These are phyloP conservation scores for Pseudogymnoascus destructans DNA, from an alignment of 2,329 filamentous ascomycete genomes.

Conservation along the genomic window DNA sequence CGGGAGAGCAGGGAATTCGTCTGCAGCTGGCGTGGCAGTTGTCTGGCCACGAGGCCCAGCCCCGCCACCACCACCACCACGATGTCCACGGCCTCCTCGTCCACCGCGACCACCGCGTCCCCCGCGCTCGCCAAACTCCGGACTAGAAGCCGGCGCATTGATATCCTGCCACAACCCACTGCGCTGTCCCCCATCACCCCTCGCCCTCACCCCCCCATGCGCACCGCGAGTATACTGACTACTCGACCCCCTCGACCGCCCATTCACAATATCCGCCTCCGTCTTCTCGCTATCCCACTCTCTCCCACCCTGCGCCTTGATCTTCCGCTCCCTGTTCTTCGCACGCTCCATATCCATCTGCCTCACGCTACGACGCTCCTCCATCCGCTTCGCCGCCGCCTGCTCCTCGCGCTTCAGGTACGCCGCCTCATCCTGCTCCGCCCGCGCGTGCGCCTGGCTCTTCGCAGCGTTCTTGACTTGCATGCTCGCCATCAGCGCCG, in stretches of 20 bases:
- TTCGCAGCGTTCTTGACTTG: conserved; percentile 47
- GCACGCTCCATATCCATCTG: conserved; percentile 26
- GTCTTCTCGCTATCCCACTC: conserved; percentile 27
- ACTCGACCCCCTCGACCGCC: conserved; percentile 13
- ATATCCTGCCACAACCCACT: conserved; percentile 12
- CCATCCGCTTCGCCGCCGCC: conserved; percentile 39
- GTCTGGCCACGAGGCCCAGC: neutral
- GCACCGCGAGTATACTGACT: neutral
- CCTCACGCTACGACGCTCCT: conserved; percentile 13
- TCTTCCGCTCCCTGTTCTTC: conserved; percentile 26
- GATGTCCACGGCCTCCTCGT: conserved; percentile 17
- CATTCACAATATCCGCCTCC: conserved; percentile 24
- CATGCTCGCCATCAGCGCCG: conserved; percentile 46
- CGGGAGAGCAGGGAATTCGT: conserved; percentile 11
- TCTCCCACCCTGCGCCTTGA: conserved; percentile 24
- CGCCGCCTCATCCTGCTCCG: conserved; percentile 53
- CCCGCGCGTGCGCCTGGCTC: conserved; percentile 46
- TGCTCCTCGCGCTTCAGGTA: conserved; percentile 51
- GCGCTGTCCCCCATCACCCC: conserved; percentile 11
- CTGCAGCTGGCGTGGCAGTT: conserved; percentile 1
- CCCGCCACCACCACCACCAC: neutral
- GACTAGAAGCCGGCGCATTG: conserved; percentile 14
- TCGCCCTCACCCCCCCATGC: neutral
- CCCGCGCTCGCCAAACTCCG: conserved; percentile 12
- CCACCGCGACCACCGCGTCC: conserved; percentile 15